These are phyloP conservation scores for Vaccinium vitisidaea DNA, from an alignment of 148 eudicot genomes.

Conservation along the genomic window DNA sequence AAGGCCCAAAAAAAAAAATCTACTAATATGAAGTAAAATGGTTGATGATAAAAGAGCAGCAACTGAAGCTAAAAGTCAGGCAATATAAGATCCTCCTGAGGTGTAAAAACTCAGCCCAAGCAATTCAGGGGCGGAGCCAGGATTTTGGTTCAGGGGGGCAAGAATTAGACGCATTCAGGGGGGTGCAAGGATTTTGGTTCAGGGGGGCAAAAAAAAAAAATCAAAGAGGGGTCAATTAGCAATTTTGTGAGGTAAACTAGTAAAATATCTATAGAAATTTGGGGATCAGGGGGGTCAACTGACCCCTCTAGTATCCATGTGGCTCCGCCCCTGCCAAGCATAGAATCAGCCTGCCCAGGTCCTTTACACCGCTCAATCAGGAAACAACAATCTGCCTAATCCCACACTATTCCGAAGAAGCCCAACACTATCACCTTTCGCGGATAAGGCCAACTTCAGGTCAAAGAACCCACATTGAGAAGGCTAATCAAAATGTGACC, in stretches of 20 bases:
- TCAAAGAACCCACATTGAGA: not conserved
- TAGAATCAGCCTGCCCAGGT: not conserved
- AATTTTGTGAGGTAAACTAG: too few species aligned
- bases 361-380: not conserved
- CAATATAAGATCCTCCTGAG: not conserved
- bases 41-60: not conserved
- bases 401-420: not conserved
- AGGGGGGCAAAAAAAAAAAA: too few species aligned
- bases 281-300: too few species aligned
- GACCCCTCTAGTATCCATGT: too few species aligned
- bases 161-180: too few species aligned
- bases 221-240: too few species aligned
- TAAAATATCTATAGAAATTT: too few species aligned
- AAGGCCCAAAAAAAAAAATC: not conserved
- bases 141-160: too few species aligned
- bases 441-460: not conserved
- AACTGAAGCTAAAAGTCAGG: not conserved
- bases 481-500: not conserved
- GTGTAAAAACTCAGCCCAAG: not conserved
- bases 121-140: too few species aligned
- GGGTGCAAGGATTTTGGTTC: too few species aligned
- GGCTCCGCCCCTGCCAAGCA: too few species aligned
- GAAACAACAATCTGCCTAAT: not conserved
- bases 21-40: not conserved
- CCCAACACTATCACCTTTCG: not conserved